phyloP scores from a whole-genome alignment of 2,329 filamentous ascomycete genomes.

The Hirsutella minnesotensis region DNA sequence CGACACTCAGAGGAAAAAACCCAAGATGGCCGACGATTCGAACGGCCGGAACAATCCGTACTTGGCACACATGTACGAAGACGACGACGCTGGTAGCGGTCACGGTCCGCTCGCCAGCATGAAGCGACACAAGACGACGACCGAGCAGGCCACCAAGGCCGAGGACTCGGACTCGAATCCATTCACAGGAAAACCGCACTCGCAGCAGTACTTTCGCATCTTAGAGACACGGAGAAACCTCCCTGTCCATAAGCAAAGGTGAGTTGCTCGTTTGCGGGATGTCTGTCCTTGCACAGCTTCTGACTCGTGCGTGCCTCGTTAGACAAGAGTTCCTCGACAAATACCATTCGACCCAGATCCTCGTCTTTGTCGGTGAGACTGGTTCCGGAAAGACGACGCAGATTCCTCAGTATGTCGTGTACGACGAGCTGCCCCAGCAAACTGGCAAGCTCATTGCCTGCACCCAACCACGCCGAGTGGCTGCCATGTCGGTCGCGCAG shows the following conservation, averaged over 20 bases:
- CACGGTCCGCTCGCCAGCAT: slow-evolving; percentile 47
- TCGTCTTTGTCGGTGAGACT: slow-evolving; percentile 97
- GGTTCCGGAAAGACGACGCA: slow-evolving; percentile 99
- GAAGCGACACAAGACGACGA: slow-evolving; percentile 69
- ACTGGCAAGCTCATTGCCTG: slow-evolving; percentile 87
- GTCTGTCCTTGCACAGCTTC: neutral
- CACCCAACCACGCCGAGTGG: slow-evolving; percentile 94
- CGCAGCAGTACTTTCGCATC: slow-evolving; percentile 81
- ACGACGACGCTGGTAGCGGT: slow-evolving; percentile 32
- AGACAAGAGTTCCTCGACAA: slow-evolving; percentile 87
- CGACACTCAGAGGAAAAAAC: slow-evolving; percentile 30
- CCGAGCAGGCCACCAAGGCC: slow-evolving; percentile 56
- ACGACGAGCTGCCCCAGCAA: slow-evolving; percentile 84
- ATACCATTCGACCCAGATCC: slow-evolving; percentile 88
- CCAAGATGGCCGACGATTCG: slow-evolving; percentile 22
- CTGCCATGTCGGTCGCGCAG: slow-evolving; percentile 96
- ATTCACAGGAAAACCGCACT: slow-evolving; percentile 69
- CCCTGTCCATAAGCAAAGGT: slow-evolving; percentile 86
- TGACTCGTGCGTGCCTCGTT: neutral
- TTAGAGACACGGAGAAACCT: slow-evolving; percentile 72
- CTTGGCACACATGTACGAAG: slow-evolving; percentile 80
- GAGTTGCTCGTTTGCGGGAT: slow-evolving; percentile 14
- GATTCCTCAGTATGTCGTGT: slow-evolving; percentile 96
- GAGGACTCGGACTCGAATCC: slow-evolving; percentile 78
- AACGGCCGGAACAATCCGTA: slow-evolving; percentile 60